These are phyloP conservation scores for Alternaria viburni DNA, from an alignment of 2,329 filamentous ascomycete species.

Conservation along the genomic window DNA sequence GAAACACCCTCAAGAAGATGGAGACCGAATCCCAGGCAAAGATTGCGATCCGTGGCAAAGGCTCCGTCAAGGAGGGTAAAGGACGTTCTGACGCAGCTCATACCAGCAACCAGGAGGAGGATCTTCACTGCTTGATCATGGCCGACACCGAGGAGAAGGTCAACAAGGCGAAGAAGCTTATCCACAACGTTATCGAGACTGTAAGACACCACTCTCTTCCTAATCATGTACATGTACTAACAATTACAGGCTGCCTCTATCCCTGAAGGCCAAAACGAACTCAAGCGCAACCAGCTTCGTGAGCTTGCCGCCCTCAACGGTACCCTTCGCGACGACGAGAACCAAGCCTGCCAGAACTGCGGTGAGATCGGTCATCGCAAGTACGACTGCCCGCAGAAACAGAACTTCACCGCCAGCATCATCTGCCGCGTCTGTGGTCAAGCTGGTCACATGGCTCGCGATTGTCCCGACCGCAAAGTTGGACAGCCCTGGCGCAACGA, in stretches of 20 bases:
- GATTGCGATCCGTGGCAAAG: conserved; percentile 99
- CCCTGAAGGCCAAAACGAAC: conserved; percentile 96
- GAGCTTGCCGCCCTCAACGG: conserved; percentile 98
- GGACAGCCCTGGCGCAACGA: conserved; percentile 92
- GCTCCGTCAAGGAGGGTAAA: conserved; percentile 99
- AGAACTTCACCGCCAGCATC: conserved; percentile 98
- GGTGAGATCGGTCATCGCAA: conserved; percentile 99
- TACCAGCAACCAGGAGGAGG: conserved; percentile 99
- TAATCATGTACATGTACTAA: conserved; percentile 36
- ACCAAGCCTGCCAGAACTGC: conserved; percentile 98
- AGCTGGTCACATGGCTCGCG: conserved; percentile 96
- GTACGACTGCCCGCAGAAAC: conserved; percentile 96
- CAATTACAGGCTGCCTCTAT: conserved; percentile 85
- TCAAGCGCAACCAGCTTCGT: conserved; percentile 97
- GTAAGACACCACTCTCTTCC: conserved; percentile 63
- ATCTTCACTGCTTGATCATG: conserved; percentile 99
- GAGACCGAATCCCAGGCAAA: conserved; percentile 96
- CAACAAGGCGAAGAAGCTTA: conserved; percentile 97
- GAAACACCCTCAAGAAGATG: conserved; percentile 99
- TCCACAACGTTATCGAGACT: conserved; percentile 98
- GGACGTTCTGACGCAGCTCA: conserved; percentile 98
- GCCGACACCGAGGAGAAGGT: conserved; percentile 99
- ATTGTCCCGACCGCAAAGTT: conserved; percentile 93
- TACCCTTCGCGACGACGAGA: conserved; percentile 98
- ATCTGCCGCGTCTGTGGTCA: conserved; percentile 99